Evolutionary conservation across 1,139 yeast species (phyloP).

Genomic region (Taphrina sp.): DNA sequence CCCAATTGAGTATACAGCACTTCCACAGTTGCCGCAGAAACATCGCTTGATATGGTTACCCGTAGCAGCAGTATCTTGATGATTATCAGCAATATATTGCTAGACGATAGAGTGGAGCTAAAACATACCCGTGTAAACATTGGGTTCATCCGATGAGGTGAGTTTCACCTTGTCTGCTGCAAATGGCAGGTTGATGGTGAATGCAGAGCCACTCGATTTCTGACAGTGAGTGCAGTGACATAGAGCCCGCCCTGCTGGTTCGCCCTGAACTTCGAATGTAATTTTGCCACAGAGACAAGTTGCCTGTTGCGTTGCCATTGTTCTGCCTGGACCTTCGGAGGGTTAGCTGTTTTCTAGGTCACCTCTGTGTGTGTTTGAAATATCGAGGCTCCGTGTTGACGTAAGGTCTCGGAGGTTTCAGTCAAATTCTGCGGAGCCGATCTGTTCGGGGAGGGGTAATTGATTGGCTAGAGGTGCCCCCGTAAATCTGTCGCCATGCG

Average conservation of each 20-base stretch:
- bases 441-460: no score
- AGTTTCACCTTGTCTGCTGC: not conserved
- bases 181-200: not conserved
- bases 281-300: conserved; percentile 3
- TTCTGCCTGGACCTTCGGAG: no score
- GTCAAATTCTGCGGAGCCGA: no score
- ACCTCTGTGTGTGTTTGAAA: no score
- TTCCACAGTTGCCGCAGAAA: conserved; percentile 9
- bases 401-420: no score
- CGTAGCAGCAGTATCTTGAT: not conserved
- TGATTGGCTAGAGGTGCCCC: no score
- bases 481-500: no score
- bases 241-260: not conserved
- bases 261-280: conserved; percentile 2
- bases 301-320: no score
- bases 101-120: no score
- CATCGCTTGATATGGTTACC: conserved; percentile 6
- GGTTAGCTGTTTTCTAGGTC: no score
- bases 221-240: conserved; percentile 7
- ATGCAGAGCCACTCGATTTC: conserved; percentile 8
- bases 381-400: no score
- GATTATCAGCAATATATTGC: not conserved
- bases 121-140: not conserved
- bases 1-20: not conserved
- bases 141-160: not conserved